A percentile compares a stretch with the other conserved stretches of the same genome.
These are phyloP conservation scores for Zymoseptoria passerinii DNA, from an alignment of 2,329 filamentous ascomycete species.

Conservation along the genomic window DNA sequence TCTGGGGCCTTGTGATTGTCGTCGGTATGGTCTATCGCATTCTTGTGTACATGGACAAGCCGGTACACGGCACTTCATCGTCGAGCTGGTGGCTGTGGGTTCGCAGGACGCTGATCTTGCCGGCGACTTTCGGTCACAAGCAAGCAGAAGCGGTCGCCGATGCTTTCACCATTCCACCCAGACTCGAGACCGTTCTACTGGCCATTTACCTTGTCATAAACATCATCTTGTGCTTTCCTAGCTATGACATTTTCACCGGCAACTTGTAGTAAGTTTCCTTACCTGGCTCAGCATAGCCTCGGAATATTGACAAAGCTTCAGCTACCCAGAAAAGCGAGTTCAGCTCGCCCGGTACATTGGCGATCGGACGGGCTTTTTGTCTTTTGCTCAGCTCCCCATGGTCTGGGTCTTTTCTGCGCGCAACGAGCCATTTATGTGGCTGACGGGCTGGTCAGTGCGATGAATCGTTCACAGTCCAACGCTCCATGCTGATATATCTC, in stretches of 20 bases:
- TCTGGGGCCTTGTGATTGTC: constrained; percentile 33
- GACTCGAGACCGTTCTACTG: constrained; percentile 41
- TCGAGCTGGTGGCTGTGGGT: constrained; percentile 23
- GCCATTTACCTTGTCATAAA: constrained; percentile 39
- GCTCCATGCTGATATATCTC: background rate
- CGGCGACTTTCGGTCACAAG: constrained; percentile 37
- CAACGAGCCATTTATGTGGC: constrained; percentile 58
- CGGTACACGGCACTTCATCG: constrained; percentile 3
- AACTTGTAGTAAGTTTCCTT: constrained; percentile 40
- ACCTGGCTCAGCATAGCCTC: too few relatives aligned
- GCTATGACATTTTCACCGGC: constrained; percentile 38
- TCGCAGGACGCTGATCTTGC: constrained; percentile 34
- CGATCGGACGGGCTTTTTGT: constrained; percentile 56
- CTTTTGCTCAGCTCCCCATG: constrained; percentile 55
- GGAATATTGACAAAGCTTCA: background rate
- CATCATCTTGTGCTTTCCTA: constrained; percentile 35
- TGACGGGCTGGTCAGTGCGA: constrained; percentile 50
- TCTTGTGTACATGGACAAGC: constrained; percentile 15
- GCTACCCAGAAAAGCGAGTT: constrained; percentile 5
- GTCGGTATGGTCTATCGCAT: constrained; percentile 31
- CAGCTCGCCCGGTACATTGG: constrained; percentile 50
- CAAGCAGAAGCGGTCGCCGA: constrained; percentile 36
- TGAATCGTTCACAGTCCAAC: background rate
- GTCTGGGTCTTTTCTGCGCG: constrained; percentile 60
- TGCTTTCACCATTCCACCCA: constrained; percentile 39